Percentiles rank a stretch among this genome's conserved stretches.
phyloP scores from a whole-genome alignment of 306 rosid species.

The Elaeagnus macrophylla region DNA sequence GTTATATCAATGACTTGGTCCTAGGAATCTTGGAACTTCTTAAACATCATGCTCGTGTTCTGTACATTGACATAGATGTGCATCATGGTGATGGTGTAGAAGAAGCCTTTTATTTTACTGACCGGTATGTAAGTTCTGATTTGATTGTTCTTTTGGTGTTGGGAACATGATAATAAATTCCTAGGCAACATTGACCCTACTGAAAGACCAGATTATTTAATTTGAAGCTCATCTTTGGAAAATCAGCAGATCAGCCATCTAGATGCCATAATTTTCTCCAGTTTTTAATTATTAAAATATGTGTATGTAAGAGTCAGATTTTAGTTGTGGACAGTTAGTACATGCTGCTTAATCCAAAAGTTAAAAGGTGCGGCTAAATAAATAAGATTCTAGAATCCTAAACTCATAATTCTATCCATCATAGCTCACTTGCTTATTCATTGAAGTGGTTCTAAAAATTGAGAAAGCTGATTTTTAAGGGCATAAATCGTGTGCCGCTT shows the following conservation, averaged over 20 bases:
- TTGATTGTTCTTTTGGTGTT: conserved; percentile 8
- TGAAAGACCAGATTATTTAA: neutral
- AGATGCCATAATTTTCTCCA: too few species aligned
- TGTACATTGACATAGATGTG: conserved; percentile 93
- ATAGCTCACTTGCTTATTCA: too few species aligned
- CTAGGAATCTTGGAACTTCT: conserved; percentile 95
- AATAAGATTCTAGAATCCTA: too few species aligned
- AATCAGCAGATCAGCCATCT: neutral
- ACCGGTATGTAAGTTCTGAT: conserved; percentile 49
- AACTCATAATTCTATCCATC: too few species aligned
- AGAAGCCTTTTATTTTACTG: conserved; percentile 97
- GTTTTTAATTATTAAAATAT: too few species aligned
- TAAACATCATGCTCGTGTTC: conserved; percentile 87
- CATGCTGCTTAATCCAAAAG: too few species aligned
- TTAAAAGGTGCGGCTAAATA: too few species aligned
- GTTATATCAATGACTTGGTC: conserved; percentile 95
- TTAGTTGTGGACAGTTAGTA: too few species aligned
- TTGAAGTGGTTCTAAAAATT: too few species aligned
- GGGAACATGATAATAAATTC: neutral
- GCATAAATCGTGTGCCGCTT: too few species aligned
- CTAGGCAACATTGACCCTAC: neutral
- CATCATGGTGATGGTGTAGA: conserved; percentile 99
- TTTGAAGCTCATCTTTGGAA: neutral
- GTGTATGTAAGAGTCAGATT: too few species aligned
- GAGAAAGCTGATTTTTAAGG: too few species aligned